These are phyloP conservation scores for Candida jianshihensis DNA, from an alignment of 805 yeast genomes.

Conservation along the genomic window DNA sequence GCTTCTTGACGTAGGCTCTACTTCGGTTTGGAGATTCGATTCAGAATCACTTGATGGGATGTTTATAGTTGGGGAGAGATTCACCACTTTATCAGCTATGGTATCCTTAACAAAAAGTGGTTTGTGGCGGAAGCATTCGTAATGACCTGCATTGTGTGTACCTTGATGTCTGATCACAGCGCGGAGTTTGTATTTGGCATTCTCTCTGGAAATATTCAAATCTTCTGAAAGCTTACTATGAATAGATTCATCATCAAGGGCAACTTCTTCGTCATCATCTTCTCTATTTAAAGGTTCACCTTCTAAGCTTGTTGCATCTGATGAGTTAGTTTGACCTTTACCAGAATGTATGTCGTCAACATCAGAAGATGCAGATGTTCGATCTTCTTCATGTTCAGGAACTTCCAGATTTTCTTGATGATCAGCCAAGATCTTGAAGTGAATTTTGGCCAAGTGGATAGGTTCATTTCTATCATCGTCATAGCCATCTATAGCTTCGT, in stretches of 20 bases:
- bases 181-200: slow-evolving; percentile 48
- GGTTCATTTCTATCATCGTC: slow-evolving; percentile 21
- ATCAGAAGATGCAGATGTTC: slow-evolving; percentile 7
- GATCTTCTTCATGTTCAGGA: slow-evolving; percentile 11
- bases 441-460: slow-evolving; percentile 16
- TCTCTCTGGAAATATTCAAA: slow-evolving; percentile 20
- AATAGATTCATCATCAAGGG: slow-evolving; percentile 9
- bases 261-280: slow-evolving; percentile 4
- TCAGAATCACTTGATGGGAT: not conserved
- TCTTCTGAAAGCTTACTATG: slow-evolving; percentile 19
- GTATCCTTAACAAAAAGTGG: slow-evolving; percentile 40
- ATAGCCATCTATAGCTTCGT: slow-evolving; percentile 39
- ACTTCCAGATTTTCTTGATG: slow-evolving; percentile 12
- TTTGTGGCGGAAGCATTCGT: slow-evolving; percentile 79
- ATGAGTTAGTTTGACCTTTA: slow-evolving; percentile 1
- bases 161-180: slow-evolving; percentile 85
- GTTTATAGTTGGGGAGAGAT: slow-evolving; percentile 21
- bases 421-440: slow-evolving; percentile 19
- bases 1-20: slow-evolving; percentile 1
- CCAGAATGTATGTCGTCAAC: slow-evolving; percentile 8
- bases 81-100: slow-evolving; percentile 20
- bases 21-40: not conserved
- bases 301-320: slow-evolving; percentile 9
- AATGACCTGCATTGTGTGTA: slow-evolving; percentile 83
- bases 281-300: slow-evolving; percentile 15